phyloP scores from a whole-genome alignment of 208 protist species.

The Leptomonas seymouri region DNA sequence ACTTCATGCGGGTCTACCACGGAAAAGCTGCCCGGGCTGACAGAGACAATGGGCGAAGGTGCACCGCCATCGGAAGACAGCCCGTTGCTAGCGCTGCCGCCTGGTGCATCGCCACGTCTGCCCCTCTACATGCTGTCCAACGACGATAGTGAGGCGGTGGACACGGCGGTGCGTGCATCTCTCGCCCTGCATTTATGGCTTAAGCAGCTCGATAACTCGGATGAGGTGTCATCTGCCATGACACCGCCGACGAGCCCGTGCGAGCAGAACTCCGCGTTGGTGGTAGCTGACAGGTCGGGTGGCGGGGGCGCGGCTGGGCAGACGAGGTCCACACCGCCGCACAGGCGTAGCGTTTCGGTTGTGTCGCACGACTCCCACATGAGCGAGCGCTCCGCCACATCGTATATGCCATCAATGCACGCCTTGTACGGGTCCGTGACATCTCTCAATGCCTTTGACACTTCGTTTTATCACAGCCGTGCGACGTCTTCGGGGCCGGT shows the following conservation, averaged over 20 bases:
- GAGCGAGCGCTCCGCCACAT: conserved; percentile 21
- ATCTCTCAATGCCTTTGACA: conserved; percentile 5
- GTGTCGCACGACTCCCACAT: conserved; percentile 14
- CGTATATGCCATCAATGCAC: conserved; percentile 24
- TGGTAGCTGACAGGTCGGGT: background rate
- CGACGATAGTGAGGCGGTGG: conserved; percentile 16
- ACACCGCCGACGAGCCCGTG: conserved; percentile 10
- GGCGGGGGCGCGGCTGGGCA: background rate
- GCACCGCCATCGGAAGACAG: background rate
- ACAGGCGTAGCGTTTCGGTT: conserved; percentile 9
- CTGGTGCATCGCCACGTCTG: conserved; percentile 23
- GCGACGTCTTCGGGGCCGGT: conserved; percentile 1
- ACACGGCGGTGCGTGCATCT: conserved; percentile 22
- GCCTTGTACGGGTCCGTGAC: conserved; percentile 22
- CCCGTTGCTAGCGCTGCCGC: conserved; percentile 5
- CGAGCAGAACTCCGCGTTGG: conserved; percentile 3
- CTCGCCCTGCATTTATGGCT: conserved; percentile 32
- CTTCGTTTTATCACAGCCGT: conserved; percentile 13
- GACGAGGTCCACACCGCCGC: conserved; percentile 1
- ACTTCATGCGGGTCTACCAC: background rate
- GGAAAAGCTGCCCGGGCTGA: background rate
- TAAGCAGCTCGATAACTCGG: conserved; percentile 10
- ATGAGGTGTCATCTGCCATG: conserved; percentile 6
- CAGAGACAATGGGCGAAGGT: background rate
- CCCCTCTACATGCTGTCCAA: conserved; percentile 44